phyloP scores from a whole-genome alignment of 2,329 filamentous ascomycete genomes.

The Ascomycota sp. region DNA sequence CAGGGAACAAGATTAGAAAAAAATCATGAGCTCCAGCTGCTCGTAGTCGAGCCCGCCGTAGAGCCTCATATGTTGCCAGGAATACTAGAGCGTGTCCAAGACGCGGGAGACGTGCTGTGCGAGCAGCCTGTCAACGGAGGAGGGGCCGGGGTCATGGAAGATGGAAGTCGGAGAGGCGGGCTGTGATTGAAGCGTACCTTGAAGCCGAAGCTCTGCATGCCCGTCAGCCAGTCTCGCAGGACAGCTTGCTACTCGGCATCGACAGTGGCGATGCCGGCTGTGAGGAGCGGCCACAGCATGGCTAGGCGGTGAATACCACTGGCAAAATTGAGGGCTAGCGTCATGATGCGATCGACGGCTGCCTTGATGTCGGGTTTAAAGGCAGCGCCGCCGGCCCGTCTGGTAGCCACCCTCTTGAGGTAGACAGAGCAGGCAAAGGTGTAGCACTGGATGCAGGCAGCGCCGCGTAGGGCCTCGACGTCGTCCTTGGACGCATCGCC shows the following conservation, averaged over 20 bases:
- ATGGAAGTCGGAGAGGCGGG: too few species aligned
- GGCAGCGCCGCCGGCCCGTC: constrained; percentile 1
- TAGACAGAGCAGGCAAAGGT: constrained; percentile 3
- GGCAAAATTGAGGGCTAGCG: constrained; percentile 2
- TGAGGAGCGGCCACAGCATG: constrained; percentile 2
- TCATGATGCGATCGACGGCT: constrained; percentile 1
- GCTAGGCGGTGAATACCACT: constrained; percentile 2
- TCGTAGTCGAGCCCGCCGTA: constrained; percentile 2
- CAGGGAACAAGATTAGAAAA: constrained; percentile 3
- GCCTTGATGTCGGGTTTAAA: constrained; percentile 1
- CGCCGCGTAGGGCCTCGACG: constrained; percentile 2
- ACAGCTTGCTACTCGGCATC: constrained; percentile 1
- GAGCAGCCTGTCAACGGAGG: too few species aligned
- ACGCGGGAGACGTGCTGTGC: constrained; percentile 3
- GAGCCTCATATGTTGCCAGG: constrained; percentile 1
- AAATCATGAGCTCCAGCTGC: constrained; percentile 2
- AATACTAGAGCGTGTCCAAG: constrained; percentile 3
- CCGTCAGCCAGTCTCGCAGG: constrained; percentile 1
- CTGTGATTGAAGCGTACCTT: constrained; percentile 1
- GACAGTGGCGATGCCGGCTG: constrained; percentile 2
- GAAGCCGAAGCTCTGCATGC: constrained; percentile 2
- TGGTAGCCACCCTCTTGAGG: constrained; percentile 2
- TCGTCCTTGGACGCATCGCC: constrained; percentile 1
- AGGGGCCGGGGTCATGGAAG: too few species aligned
- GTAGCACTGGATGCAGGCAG: constrained; percentile 3